Evolutionary conservation across 768 basidiomycete species (phyloP), one percentile per base, ranked within the genome.

Genomic region (Suillus paluster): DNA sequence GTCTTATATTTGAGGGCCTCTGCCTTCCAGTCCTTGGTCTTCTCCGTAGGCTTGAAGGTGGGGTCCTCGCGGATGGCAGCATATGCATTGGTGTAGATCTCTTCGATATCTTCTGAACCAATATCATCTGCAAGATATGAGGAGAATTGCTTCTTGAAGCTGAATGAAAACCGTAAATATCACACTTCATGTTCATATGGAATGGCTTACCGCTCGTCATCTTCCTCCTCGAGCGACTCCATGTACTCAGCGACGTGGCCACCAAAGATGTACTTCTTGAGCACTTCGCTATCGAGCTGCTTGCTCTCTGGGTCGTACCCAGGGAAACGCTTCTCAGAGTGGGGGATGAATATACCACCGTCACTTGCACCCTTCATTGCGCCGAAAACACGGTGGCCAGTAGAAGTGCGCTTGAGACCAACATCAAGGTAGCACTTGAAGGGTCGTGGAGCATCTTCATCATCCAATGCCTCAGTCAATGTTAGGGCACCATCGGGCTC

Each of bases 191-290:
- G 49, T 33, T n/a, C 12, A 57, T 53, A 21, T 12, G 23, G 48
- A 61, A 41, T 12, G 11, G 15, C 84, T 64, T 68, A 88, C 88
- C 95, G 86, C 81, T 99, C 97, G 71, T 99, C 97, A 74, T 99
- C 97, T 82, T 99, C 97, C 85, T 99, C 97, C 82, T 99, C 97
- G 58, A 99, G 82, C 61, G 89, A 92, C 81, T 99, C 94, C 97
- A 99, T 99, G 85, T 99, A 99, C 80, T 99, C 97, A 56, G 97
- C 94, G 61, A 99, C 91, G 77, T 99, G 97, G 57, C 96, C 96
- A 75, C 94, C 96, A 70, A 84, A 92, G 76, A 99, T 99, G 83
- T 99, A 99, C 80, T 97, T 97, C 77, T 97, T 95, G 73, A 99
- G 83, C 60, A 90, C 87, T 78, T 99, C 97, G 48, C 94, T 88